Conservation (phyloP, 2,329 filamentous ascomycete species). For the Phyllosticta capitalensis region DNA sequence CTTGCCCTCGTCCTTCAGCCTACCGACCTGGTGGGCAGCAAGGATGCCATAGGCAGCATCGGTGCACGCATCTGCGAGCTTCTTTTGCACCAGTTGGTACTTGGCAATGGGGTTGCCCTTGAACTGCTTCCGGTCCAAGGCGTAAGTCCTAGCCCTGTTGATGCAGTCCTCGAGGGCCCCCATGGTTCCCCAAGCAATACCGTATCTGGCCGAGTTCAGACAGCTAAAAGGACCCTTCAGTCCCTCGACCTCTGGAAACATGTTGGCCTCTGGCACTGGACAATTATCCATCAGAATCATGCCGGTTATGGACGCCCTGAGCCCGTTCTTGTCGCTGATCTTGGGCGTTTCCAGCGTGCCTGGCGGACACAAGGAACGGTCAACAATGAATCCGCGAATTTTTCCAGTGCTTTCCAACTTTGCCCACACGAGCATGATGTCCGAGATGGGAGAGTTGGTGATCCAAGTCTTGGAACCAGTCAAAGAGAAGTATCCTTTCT, state of each 20-base stretch:
- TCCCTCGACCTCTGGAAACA: slow-evolving; percentile 87
- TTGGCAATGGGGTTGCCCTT: slow-evolving; percentile 89
- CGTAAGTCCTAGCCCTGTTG: slow-evolving; percentile 67
- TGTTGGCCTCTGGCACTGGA: slow-evolving; percentile 80
- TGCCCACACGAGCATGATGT: slow-evolving; percentile 82
- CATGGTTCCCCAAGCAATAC: slow-evolving; percentile 89
- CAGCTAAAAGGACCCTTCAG: slow-evolving; percentile 85
- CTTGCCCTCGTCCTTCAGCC: slow-evolving; percentile 86
- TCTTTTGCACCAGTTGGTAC: slow-evolving; percentile 97
- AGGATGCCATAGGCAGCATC: slow-evolving; percentile 88
- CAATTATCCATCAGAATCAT: slow-evolving; percentile 95
- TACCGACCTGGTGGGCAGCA: slow-evolving; percentile 80
- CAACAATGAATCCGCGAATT: slow-evolving; percentile 86
- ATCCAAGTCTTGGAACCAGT: slow-evolving; percentile 91
- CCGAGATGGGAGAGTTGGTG: slow-evolving; percentile 84
- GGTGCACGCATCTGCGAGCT: slow-evolving; percentile 83
- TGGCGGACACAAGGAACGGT: slow-evolving; percentile 72
- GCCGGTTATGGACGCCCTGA: slow-evolving; percentile 86
- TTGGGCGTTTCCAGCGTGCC: slow-evolving; percentile 86
- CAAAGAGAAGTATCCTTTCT: slow-evolving; percentile 70
- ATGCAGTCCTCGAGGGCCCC: slow-evolving; percentile 92
- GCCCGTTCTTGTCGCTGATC: slow-evolving; percentile 90
- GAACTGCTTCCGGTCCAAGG: slow-evolving; percentile 92
- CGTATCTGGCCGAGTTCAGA: slow-evolving; percentile 85
- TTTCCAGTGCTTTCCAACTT: slow-evolving; percentile 86